Evolutionary conservation across 352 stramenopile species (phyloP), one percentile per base, ranked within the genome.

Genomic region (Paralagenidium karlingii): DNA sequence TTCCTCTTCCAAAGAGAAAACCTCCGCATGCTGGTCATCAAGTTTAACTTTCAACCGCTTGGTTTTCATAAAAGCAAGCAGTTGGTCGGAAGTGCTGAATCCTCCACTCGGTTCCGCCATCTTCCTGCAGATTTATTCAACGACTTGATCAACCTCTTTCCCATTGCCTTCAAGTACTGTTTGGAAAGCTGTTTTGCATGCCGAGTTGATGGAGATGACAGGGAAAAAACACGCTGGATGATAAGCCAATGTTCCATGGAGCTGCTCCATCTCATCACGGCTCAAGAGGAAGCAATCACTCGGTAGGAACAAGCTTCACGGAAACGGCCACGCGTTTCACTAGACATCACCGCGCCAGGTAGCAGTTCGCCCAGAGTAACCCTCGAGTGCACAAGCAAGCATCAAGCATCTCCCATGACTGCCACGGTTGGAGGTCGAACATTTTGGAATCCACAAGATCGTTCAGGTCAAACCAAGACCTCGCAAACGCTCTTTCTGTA

Each of bases 221-320:
- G n/a, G n/a, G n/a, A n/a, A n/a, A n/a, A n/a, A n/a, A n/a, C n/a
- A n/a, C n/a, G n/a, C n/a, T n/a, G n/a, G n/a, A n/a, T n/a, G 51
- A 47, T 61, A 59, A 27, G 37, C 29, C 44, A 59, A 51, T 9
- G 55, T 51, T 22, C 44, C 47, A 53, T 61, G 41, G 6, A 61
- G 53, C 38, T 53, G n/a, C 32, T 52, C 20, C 37, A 24, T 50
- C 31, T 55, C 26, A 21, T 34, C 21, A 53, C 38, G 51, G 26
- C 32, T 55, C 33, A 58, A 47, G 19, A 61, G 11, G 36, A 45
- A 51, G 44, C 44, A 45, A 19, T 25, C 18, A 45, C 40, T 6
- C 36, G 44, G 30, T 15, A 40, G 39, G 39, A 45, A 45, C 39
- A 45, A 45, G 39, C 28, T 45, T 38, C 39, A 45, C 39, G n/a